A percentile compares a stretch with the other conserved stretches of the same genome.
phyloP scores from a whole-genome alignment of 1,284 basidiomycete genomes.

The Ustilago xerochloae region DNA sequence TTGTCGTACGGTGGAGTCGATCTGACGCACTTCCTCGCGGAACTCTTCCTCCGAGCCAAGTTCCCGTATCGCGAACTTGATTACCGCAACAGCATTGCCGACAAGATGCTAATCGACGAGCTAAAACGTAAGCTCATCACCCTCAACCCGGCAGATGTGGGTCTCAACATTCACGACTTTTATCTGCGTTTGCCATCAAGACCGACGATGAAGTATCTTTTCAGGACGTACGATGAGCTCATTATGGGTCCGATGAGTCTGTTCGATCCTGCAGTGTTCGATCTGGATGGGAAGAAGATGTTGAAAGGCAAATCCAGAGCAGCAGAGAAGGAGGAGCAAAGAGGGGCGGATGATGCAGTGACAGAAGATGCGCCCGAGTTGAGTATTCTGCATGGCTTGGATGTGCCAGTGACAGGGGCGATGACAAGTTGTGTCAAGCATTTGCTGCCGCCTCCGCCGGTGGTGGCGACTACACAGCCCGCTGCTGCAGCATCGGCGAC shows the following conservation, averaged over 20 bases:
- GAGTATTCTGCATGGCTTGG: constrained; percentile 20
- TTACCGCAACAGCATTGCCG: constrained; percentile 48
- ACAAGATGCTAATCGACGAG: constrained; percentile 57
- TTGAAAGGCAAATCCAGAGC: constrained; percentile 26
- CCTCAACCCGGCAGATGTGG: constrained; percentile 63
- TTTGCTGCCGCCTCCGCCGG: constrained; percentile 45
- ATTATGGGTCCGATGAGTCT: constrained; percentile 92
- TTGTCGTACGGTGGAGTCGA: constrained; percentile 92
- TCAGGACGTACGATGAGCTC: constrained; percentile 94
- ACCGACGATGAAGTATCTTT: constrained; percentile 84
- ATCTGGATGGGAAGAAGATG: constrained; percentile 80
- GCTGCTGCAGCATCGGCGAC: constrained; percentile 10
- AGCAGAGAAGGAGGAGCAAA: constrained; percentile 33
- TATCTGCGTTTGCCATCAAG: constrained; percentile 76
- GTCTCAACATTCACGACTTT: constrained; percentile 78
- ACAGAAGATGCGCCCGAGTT: constrained; percentile 47
- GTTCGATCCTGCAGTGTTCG: constrained; percentile 90
- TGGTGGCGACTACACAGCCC: constrained; percentile 12
- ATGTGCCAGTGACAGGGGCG: constrained; percentile 56
- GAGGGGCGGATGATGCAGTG: constrained; percentile 48
- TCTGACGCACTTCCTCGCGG: constrained; percentile 86
- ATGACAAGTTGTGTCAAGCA: constrained; percentile 56
- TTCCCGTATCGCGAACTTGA: constrained; percentile 90
- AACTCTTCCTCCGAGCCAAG: constrained; percentile 81
- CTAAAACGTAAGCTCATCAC: constrained; percentile 64